A percentile compares a stretch with the other conserved stretches of the same genome.
phyloP scores from a whole-genome alignment of 2,329 filamentous ascomycete species.

The Fusarium napiforme region DNA sequence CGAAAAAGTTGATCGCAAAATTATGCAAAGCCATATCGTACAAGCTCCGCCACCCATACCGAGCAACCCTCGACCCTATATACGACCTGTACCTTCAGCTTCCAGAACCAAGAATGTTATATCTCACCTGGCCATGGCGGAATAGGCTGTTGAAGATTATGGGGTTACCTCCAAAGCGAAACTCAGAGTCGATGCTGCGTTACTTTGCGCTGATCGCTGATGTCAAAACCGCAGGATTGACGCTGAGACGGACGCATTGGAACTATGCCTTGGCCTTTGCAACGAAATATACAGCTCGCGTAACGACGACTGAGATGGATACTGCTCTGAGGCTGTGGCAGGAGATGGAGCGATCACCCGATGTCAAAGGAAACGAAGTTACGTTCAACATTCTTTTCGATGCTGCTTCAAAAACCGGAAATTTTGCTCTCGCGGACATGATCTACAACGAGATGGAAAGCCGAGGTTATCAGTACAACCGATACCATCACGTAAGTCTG shows the following conservation, averaged over 20 bases:
- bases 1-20: conserved; percentile 50
- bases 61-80: conserved; percentile 56
- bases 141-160: conserved; percentile 75
- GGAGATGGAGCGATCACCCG: conserved; percentile 83
- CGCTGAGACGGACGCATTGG: conserved; percentile 78
- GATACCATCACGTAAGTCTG: conserved; percentile 82
- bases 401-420: conserved; percentile 84
- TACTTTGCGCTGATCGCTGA: conserved; percentile 89
- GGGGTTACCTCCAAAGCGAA: conserved; percentile 68
- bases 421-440: conserved; percentile 85
- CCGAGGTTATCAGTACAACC: conserved; percentile 75
- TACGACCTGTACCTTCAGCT: conserved; percentile 62
- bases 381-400: conserved; percentile 96
- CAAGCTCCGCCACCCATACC: conserved; percentile 56
- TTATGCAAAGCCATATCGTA: conserved; percentile 56
- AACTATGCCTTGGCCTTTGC: conserved; percentile 85
- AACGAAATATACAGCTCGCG: conserved; percentile 73
- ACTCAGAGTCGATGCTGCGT: conserved; percentile 74
- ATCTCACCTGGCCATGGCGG: conserved; percentile 64
- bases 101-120: conserved; percentile 63
- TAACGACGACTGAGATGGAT: conserved; percentile 66
- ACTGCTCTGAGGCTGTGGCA: conserved; percentile 82
- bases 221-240: conserved; percentile 77
- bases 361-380: conserved; percentile 74
- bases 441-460: conserved; percentile 82